phyloP scores from a whole-genome alignment of 1,284 basidiomycete species.

The Wolfiporia cocos region DNA sequence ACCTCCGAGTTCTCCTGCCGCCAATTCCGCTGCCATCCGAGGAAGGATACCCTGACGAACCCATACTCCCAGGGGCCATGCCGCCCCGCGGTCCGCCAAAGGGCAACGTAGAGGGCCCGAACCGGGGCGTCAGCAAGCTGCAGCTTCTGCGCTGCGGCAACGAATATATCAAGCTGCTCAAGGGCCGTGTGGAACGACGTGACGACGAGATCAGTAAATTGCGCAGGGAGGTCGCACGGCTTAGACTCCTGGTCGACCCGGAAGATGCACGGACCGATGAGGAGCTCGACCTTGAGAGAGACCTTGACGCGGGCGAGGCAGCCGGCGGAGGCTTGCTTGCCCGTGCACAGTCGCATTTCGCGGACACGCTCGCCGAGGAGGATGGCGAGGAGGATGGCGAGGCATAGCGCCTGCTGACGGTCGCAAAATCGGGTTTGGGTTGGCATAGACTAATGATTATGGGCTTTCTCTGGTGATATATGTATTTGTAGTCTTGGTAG shows the following conservation, averaged over 20 bases:
- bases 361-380: conserved; percentile 15
- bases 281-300: conserved; percentile 26
- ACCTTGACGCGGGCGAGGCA: conserved; percentile 27
- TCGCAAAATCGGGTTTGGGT: neutral
- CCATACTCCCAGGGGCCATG: conserved; percentile 75
- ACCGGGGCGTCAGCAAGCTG: conserved; percentile 93
- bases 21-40: conserved; percentile 80
- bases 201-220: conserved; percentile 76
- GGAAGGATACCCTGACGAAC: conserved; percentile 51
- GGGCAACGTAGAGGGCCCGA: conserved; percentile 82
- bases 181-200: conserved; percentile 73
- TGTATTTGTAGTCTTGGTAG: no score
- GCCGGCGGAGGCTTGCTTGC: conserved; percentile 18
- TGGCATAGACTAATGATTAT: no score
- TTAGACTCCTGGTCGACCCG: conserved; percentile 36
- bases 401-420: conserved; percentile 3
- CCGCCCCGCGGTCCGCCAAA: conserved; percentile 85
- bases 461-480: no score
- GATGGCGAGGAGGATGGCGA: conserved; percentile 26
- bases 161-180: conserved; percentile 57
- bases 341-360: conserved; percentile 9
- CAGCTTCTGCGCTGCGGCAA: conserved; percentile 72
- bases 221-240: conserved; percentile 60
- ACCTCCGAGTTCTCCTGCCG: conserved; percentile 83
- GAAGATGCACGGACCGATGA: conserved; percentile 21